A percentile compares a stretch with the other conserved stretches of the same genome.
Conservation (phyloP, 2,329 filamentous ascomycete species). For the Epichloe coenophiala region DNA sequence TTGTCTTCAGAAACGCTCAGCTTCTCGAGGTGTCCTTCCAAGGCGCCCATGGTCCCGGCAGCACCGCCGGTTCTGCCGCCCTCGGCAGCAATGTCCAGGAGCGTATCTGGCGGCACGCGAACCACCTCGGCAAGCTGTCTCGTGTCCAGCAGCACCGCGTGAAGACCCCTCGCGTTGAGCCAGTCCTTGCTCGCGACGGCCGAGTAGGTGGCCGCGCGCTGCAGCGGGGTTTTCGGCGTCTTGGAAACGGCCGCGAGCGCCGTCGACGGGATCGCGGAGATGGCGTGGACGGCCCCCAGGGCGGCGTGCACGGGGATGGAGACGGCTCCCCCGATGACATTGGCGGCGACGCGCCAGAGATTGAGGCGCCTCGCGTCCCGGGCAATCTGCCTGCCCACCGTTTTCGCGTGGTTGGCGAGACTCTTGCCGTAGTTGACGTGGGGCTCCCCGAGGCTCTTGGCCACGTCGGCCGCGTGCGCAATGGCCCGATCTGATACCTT, state of each 20-base stretch:
- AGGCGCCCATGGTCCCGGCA: slow-evolving; percentile 10
- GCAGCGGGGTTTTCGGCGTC: too few relatives aligned
- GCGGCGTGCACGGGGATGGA: too few relatives aligned
- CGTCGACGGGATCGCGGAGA: too few relatives aligned
- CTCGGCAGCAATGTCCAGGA: slow-evolving; percentile 24
- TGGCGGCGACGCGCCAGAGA: too few relatives aligned
- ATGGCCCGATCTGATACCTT: slow-evolving; percentile 30
- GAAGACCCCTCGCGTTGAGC: slow-evolving; percentile 25
- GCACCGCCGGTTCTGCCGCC: slow-evolving; percentile 8
- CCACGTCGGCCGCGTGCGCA: slow-evolving; percentile 26
- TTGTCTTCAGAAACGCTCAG: slow-evolving; percentile 15
- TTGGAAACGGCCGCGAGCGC: too few relatives aligned
- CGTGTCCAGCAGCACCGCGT: slow-evolving; percentile 23
- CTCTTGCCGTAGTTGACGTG: too few relatives aligned
- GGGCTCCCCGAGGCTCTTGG: too few relatives aligned
- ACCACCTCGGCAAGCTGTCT: slow-evolving; percentile 16
- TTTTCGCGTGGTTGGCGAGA: too few relatives aligned
- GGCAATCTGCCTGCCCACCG: too few relatives aligned
- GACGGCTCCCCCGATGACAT: too few relatives aligned
- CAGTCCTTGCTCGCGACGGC: slow-evolving; percentile 30
- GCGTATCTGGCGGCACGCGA: slow-evolving; percentile 18
- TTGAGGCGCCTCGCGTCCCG: too few relatives aligned
- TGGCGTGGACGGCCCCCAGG: too few relatives aligned
- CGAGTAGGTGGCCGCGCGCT: slow-evolving; percentile 21
- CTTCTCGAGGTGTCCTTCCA: slow-evolving; percentile 16